Conservation (phyloP, 2,329 filamentous ascomycete species). For the Xylaria sp. region DNA sequence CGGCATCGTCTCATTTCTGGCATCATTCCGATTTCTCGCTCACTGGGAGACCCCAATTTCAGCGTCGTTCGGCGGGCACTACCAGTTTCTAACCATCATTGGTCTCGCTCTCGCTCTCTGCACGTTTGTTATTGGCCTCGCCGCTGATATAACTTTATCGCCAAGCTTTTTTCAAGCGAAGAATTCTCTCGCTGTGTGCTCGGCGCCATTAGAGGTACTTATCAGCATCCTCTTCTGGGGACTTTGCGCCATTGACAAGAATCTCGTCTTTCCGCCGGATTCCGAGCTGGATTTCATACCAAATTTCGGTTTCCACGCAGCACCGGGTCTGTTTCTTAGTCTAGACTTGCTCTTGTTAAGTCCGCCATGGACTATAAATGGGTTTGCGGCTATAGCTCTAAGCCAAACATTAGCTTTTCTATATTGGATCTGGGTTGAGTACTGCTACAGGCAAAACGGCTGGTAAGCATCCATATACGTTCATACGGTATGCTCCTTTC, state of each 20-base stretch:
- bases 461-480: conserved; percentile 56
- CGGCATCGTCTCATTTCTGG: conserved; percentile 64
- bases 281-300: conserved; percentile 65
- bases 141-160: conserved; percentile 72
- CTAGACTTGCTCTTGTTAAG: conserved; percentile 75
- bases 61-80: conserved; percentile 72
- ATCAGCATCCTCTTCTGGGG: conserved; percentile 81
- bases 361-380: conserved; percentile 76
- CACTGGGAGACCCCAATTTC: conserved; percentile 64
- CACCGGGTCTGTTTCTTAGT: conserved; percentile 72
- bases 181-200: conserved; percentile 73
- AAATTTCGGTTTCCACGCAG: conserved; percentile 74
- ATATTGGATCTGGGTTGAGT: conserved; percentile 84
- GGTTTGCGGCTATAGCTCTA: conserved; percentile 67
- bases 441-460: conserved; percentile 75
- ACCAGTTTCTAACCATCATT: conserved; percentile 80
- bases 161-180: conserved; percentile 71
- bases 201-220: conserved; percentile 76
- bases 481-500: conserved; percentile 1
- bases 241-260: conserved; percentile 66
- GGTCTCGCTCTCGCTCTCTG: conserved; percentile 70
- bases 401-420: conserved; percentile 69
- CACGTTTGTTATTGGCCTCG: conserved; percentile 70
- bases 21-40: conserved; percentile 64
- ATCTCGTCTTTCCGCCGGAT: conserved; percentile 64